Conservation (phyloP, 2,329 filamentous ascomycete species). For the Talaromyces pinophilus region DNA sequence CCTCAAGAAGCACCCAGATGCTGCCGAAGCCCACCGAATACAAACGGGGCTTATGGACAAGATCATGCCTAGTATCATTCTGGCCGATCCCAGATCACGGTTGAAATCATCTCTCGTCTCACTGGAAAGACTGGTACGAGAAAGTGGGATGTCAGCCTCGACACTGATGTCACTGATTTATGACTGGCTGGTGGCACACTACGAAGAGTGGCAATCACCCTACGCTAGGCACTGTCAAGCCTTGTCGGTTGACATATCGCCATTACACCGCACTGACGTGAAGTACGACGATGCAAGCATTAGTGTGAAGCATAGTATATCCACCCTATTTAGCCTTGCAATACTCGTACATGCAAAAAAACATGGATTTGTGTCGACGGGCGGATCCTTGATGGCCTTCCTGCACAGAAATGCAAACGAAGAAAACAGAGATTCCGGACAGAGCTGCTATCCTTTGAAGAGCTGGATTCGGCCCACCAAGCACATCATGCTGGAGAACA, state of each 20-base stretch:
- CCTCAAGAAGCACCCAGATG: slow-evolving; percentile 32
- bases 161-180: slow-evolving; percentile 35
- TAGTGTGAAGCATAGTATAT: slow-evolving; percentile 27
- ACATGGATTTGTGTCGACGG: slow-evolving; percentile 33
- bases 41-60: slow-evolving; percentile 30
- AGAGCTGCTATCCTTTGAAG: slow-evolving; percentile 26
- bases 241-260: slow-evolving; percentile 31
- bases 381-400: slow-evolving; percentile 32
- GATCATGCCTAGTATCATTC: slow-evolving; percentile 40
- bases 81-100: slow-evolving; percentile 42
- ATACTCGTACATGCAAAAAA: slow-evolving; percentile 37
- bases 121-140: slow-evolving; percentile 42
- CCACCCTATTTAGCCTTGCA: slow-evolving; percentile 36
- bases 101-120: slow-evolving; percentile 41
- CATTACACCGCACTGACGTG: slow-evolving; percentile 24
- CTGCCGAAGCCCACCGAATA: slow-evolving; percentile 29
- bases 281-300: slow-evolving; percentile 24
- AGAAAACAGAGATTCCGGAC: not conserved
- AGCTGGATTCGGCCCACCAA: slow-evolving; percentile 43
- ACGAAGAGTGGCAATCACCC: slow-evolving; percentile 35
- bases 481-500: slow-evolving; percentile 39
- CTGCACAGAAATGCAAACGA: slow-evolving; percentile 33
- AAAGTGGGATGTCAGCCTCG: slow-evolving; percentile 36
- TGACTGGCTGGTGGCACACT: slow-evolving; percentile 38
- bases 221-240: slow-evolving; percentile 38